Evolutionary conservation across 2,329 filamentous ascomycete genomes (phyloP).

Genomic region (Sporothrix pseudoabietina): DNA sequence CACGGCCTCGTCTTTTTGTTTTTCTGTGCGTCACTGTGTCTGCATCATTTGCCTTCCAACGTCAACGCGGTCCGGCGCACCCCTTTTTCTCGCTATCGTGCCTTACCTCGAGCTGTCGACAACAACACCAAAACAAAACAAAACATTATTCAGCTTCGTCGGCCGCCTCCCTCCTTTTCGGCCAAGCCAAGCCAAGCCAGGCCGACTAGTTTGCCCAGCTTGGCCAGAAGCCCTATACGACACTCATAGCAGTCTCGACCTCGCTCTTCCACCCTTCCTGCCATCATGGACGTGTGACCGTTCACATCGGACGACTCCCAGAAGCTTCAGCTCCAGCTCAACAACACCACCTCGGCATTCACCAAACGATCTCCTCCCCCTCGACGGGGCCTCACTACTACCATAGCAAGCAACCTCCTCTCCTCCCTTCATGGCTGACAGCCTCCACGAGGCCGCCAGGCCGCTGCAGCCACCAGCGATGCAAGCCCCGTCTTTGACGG

Average conservation of each 20-base stretch:
- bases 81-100: neutral
- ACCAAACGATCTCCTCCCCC: neutral
- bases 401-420: neutral
- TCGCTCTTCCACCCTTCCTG: neutral
- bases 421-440: conserved; percentile 23
- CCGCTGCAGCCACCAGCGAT: conserved; percentile 11
- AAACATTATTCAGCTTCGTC: neutral
- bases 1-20: neutral
- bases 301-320: neutral
- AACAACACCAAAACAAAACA: neutral
- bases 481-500: neutral
- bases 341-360: neutral
- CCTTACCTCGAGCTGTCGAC: neutral
- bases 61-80: neutral
- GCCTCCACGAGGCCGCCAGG: conserved; percentile 25
- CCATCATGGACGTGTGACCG: neutral
- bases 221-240: neutral
- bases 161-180: conserved; percentile 4
- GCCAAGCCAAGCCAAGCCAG: neutral
- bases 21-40: neutral
- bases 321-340: neutral
- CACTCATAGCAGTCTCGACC: neutral
- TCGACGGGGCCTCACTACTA: neutral
- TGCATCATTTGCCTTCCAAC: neutral
- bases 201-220: neutral